Conservation (phyloP, 31 red algal genomes). For the Odonthalia washingtoniensis region DNA sequence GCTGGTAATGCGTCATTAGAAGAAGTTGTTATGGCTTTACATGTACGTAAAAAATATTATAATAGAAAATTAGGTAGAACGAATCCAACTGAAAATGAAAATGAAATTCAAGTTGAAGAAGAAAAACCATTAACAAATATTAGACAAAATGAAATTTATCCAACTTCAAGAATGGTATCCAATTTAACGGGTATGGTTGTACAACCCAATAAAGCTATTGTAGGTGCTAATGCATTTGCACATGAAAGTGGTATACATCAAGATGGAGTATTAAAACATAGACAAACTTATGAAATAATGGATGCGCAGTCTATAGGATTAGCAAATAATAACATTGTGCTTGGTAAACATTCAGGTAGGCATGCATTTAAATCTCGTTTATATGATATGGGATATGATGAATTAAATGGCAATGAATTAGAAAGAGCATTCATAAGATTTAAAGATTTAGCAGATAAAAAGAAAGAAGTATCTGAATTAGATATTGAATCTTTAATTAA, state of each 20-base stretch:
- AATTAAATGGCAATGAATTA: conserved; percentile 79
- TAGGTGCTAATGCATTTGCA: conserved; percentile 98
- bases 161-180: conserved; percentile 90
- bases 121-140: conserved; percentile 86
- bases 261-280: conserved; percentile 92
- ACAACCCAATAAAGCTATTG: conserved; percentile 99
- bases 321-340: conserved; percentile 81
- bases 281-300: conserved; percentile 98
- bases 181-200: conserved; percentile 94
- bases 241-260: conserved; percentile 98
- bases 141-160: conserved; percentile 83
- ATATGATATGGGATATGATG: conserved; percentile 72
- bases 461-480: conserved; percentile 84
- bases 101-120: conserved; percentile 12
- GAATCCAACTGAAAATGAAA: too few species aligned
- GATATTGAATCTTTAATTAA: conserved; percentile 91
- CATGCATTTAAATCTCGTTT: conserved; percentile 85
- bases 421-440: conserved; percentile 89
- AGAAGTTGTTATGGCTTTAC: conserved; percentile 97
- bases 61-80: conserved; percentile 55
- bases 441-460: conserved; percentile 93
- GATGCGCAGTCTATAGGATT: conserved; percentile 83
- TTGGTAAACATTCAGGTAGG: conserved; percentile 94
- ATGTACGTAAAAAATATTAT: conserved; percentile 85
- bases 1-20: conserved; percentile 98